A percentile compares a stretch with the other conserved stretches of the same genome.
These are phyloP conservation scores for Pestalotiopsis sp. DNA, from an alignment of 2,329 filamentous ascomycete species.

Conservation along the genomic window DNA sequence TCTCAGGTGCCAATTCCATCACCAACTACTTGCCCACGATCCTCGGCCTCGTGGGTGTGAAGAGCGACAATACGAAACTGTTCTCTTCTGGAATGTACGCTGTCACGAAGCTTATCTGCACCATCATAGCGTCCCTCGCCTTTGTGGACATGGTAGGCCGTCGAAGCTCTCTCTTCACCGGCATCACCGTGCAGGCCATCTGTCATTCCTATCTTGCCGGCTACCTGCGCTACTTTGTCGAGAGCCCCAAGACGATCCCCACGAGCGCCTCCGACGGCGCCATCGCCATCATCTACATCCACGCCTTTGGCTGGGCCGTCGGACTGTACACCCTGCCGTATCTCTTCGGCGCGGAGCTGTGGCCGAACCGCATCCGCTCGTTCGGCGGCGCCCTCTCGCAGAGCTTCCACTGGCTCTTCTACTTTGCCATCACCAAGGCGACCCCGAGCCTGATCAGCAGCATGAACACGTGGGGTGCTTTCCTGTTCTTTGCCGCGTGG, in stretches of 20 bases:
- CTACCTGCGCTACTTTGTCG: background rate
- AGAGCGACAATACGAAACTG: slow-evolving; percentile 27
- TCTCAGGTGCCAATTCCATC: slow-evolving; percentile 45
- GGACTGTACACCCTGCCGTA: slow-evolving; percentile 43
- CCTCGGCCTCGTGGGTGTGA: slow-evolving; percentile 36
- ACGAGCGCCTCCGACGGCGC: slow-evolving; percentile 36
- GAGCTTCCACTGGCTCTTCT: slow-evolving; percentile 44
- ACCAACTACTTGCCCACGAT: slow-evolving; percentile 46
- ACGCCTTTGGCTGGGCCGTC: slow-evolving; percentile 45
- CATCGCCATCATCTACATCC: slow-evolving; percentile 44
- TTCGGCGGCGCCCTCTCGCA: slow-evolving; percentile 42
- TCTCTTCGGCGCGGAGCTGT: slow-evolving; percentile 45
- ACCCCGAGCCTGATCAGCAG: slow-evolving; percentile 33
- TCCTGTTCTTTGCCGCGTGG: slow-evolving; percentile 42
- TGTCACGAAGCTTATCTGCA: background rate
- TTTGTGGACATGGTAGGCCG: slow-evolving; percentile 11
- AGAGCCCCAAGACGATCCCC: slow-evolving; percentile 8
- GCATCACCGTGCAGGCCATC: background rate
- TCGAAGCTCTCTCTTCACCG: background rate
- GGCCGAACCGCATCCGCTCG: slow-evolving; percentile 45
- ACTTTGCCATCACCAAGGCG: slow-evolving; percentile 36
- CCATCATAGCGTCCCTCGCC: slow-evolving; percentile 20
- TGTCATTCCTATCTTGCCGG: background rate
- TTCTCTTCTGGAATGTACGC: slow-evolving; percentile 39
- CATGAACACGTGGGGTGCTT: slow-evolving; percentile 43